phyloP scores from a whole-genome alignment of 106 monocot species.

The Dendrobium nobile region DNA sequence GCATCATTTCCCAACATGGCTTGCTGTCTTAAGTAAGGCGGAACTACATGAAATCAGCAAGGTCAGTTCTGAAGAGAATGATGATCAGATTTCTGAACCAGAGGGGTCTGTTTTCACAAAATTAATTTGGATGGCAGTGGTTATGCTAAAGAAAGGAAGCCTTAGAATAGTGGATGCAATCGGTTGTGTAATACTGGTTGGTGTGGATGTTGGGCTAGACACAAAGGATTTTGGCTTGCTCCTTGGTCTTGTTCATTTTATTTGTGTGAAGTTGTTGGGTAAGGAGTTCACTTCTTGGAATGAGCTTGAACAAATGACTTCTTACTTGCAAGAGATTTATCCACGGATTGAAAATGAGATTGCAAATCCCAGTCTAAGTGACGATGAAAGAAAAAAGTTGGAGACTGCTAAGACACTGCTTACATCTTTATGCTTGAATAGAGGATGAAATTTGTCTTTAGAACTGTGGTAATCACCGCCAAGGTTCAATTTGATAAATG shows the following conservation, averaged over 20 bases:
- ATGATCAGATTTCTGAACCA: not conserved
- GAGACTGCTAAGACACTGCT: slow-evolving; percentile 31
- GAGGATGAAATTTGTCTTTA: slow-evolving; percentile 7
- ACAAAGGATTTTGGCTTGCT: slow-evolving; percentile 35
- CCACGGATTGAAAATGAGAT: slow-evolving; percentile 29
- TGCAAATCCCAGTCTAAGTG: slow-evolving; percentile 8
- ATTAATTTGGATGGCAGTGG: slow-evolving; percentile 31
- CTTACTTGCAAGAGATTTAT: slow-evolving; percentile 31
- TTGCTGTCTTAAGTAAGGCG: slow-evolving; percentile 38
- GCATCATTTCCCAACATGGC: slow-evolving; percentile 41
- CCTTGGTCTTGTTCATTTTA: slow-evolving; percentile 54
- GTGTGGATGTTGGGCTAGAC: slow-evolving; percentile 28
- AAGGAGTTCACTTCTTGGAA: slow-evolving; percentile 13
- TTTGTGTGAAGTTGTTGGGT: slow-evolving; percentile 46
- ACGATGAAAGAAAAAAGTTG: slow-evolving; percentile 37
- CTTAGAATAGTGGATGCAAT: slow-evolving; percentile 47
- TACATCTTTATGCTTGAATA: slow-evolving; percentile 20
- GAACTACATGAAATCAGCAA: slow-evolving; percentile 33
- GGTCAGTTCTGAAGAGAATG: slow-evolving; percentile 7
- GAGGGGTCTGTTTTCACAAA: slow-evolving; percentile 25
- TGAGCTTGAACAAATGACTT: slow-evolving; percentile 25
- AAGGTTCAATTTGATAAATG: not conserved
- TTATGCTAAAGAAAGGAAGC: slow-evolving; percentile 63
- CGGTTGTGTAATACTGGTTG: slow-evolving; percentile 25
- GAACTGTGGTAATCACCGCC: not conserved